Evolutionary conservation across 2,329 filamentous ascomycete species (phyloP).

Genomic region (Trichoderma koningiopsis): DNA sequence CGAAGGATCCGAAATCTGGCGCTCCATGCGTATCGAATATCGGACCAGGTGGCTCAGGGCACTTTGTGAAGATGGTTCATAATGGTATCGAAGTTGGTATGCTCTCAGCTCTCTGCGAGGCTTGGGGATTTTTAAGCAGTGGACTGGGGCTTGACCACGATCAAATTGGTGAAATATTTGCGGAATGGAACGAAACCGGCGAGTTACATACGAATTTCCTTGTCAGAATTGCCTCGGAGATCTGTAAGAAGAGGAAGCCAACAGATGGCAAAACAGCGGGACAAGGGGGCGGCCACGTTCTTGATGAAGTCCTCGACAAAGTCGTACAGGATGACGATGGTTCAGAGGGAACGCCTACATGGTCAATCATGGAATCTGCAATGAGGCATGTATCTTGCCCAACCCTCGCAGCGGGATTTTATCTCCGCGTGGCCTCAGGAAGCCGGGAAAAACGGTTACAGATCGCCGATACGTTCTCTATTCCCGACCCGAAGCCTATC

Average conservation of each 20-base stretch:
- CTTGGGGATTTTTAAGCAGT: not conserved
- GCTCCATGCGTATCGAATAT: not conserved
- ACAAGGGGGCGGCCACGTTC: not conserved
- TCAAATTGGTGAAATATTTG: not conserved
- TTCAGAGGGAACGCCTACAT: not conserved
- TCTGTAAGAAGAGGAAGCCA: not conserved
- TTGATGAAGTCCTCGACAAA: not conserved
- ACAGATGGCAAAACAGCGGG: not conserved
- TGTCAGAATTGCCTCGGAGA: not conserved
- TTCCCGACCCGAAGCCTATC: not conserved
- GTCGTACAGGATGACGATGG: not conserved
- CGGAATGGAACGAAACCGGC: not conserved
- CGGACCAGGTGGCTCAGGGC: not conserved
- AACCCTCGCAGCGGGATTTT: not conserved
- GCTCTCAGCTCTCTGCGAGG: not conserved
- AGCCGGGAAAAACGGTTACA: not conserved
- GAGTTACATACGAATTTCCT: not conserved
- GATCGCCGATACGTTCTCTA: not conserved
- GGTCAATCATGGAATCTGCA: not conserved
- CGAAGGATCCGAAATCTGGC: not conserved
- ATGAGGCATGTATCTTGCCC: not conserved
- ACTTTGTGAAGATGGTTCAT: not conserved
- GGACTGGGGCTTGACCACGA: not conserved
- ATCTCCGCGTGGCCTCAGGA: not conserved
- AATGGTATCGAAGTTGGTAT: not conserved